These are phyloP conservation scores for Penicillium sp. DNA, from an alignment of 2,329 filamentous ascomycete genomes.

Conservation along the genomic window DNA sequence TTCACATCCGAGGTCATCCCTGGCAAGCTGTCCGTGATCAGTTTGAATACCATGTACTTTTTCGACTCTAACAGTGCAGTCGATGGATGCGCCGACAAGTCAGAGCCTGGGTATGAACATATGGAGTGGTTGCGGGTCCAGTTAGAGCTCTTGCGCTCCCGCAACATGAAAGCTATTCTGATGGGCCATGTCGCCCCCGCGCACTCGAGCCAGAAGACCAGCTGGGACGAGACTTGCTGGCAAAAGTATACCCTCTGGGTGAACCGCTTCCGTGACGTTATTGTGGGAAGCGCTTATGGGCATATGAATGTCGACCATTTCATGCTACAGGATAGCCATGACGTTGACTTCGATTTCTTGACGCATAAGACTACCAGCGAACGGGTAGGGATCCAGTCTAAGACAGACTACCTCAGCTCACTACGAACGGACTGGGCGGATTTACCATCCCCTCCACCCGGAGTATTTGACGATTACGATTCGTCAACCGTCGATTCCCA, in stretches of 20 bases:
- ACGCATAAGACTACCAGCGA: constrained; percentile 28
- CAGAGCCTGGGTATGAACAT: constrained; percentile 88
- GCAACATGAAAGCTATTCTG: constrained; percentile 90
- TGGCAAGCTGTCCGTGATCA: constrained; percentile 80
- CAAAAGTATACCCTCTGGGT: constrained; percentile 95
- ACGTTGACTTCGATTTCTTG: constrained; percentile 67
- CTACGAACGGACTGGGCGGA: constrained; percentile 75
- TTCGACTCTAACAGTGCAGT: constrained; percentile 92
- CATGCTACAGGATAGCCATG: constrained; percentile 79
- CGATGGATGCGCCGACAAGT: constrained; percentile 77
- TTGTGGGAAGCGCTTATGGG: constrained; percentile 77
- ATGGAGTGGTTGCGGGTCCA: constrained; percentile 95
- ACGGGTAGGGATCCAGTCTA: constrained; percentile 65
- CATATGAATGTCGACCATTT: constrained; percentile 99
- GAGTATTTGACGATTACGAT: constrained; percentile 14
- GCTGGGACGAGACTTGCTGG: constrained; percentile 98
- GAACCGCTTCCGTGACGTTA: constrained; percentile 84
- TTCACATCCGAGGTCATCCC: constrained; percentile 92
- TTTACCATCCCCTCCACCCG: constrained; percentile 59
- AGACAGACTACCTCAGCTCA: constrained; percentile 76
- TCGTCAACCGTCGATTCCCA: neutral
- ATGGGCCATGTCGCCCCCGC: constrained; percentile 94
- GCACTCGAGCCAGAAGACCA: constrained; percentile 76
- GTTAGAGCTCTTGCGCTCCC: constrained; percentile 75
- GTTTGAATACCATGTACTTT: constrained; percentile 94